phyloP scores from a whole-genome alignment of 768 basidiomycete genomes.

The Chlorophyllum brunneum region DNA sequence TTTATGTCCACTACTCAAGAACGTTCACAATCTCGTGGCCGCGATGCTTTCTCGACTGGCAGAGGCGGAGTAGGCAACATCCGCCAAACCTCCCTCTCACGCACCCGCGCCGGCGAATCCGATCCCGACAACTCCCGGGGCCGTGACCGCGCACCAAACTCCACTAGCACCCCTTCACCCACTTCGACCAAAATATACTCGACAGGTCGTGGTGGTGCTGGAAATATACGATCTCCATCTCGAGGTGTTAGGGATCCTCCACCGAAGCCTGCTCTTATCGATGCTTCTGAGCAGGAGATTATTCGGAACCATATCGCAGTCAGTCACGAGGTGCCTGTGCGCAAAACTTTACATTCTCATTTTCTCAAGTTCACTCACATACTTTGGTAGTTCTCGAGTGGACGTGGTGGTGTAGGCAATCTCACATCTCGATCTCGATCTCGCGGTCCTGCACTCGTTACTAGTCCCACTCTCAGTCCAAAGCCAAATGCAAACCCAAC shows the following conservation, averaged over 20 bases:
- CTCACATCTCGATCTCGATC: slow-evolving; percentile 54
- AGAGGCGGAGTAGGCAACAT: slow-evolving; percentile 73
- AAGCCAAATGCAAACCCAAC: slow-evolving; percentile 18
- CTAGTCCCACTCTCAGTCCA: slow-evolving; percentile 32
- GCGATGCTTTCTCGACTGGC: slow-evolving; percentile 60
- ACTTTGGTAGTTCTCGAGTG: slow-evolving; percentile 45
- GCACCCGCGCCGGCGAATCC: slow-evolving; percentile 35
- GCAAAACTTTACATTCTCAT: slow-evolving; percentile 17
- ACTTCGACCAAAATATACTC: slow-evolving; percentile 37
- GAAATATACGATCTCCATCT: slow-evolving; percentile 82
- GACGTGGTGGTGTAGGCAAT: slow-evolving; percentile 66
- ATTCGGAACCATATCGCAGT: slow-evolving; percentile 31
- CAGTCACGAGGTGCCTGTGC: slow-evolving; percentile 30
- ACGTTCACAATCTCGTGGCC: slow-evolving; percentile 56
- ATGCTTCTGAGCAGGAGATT: slow-evolving; percentile 35
- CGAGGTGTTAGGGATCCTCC: slow-evolving; percentile 34
- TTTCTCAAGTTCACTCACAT: not conserved
- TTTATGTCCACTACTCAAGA: slow-evolving; percentile 18
- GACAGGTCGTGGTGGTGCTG: slow-evolving; percentile 77
- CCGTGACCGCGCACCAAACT: slow-evolving; percentile 44
- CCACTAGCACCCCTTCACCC: slow-evolving; percentile 18
- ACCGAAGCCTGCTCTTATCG: slow-evolving; percentile 23
- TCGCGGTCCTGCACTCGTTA: slow-evolving; percentile 28
- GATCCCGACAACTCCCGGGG: slow-evolving; percentile 66
- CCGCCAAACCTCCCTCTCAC: slow-evolving; percentile 41